Percentiles rank a stretch among this genome's conserved stretches.
Evolutionary conservation across 2,329 filamentous ascomycete genomes (phyloP).

Genomic region (Fusarium sp.): DNA sequence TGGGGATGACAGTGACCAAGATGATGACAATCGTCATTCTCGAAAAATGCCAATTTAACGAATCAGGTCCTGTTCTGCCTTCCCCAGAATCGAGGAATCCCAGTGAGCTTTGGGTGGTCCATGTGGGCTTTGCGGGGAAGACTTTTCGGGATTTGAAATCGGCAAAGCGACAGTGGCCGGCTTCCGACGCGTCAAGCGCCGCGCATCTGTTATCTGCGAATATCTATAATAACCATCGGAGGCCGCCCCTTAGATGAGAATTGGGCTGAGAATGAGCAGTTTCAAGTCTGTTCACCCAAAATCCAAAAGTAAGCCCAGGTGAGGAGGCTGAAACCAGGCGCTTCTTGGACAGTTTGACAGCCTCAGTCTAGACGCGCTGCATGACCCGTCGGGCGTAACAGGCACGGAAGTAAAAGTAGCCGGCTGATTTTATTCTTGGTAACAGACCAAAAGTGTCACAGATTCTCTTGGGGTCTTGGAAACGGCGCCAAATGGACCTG

Average conservation of each 20-base stretch:
- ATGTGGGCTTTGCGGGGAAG: constrained; percentile 19
- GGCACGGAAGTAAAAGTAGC: constrained; percentile 25
- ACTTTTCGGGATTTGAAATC: constrained; percentile 37
- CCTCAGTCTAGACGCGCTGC: background rate
- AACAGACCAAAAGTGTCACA: constrained; percentile 2
- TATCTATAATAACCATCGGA: no score
- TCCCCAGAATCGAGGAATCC: constrained; percentile 10
- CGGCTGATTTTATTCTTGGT: constrained; percentile 23
- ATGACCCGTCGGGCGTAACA: background rate
- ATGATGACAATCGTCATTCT: background rate
- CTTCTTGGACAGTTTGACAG: background rate
- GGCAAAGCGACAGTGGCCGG: constrained; percentile 28
- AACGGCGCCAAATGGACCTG: background rate
- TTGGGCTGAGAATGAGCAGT: background rate
- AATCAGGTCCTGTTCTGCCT: constrained; percentile 9
- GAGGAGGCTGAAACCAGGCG: constrained; percentile 27
- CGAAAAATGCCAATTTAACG: constrained; percentile 1
- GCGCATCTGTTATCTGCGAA: no score
- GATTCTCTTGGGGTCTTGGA: constrained; percentile 7
- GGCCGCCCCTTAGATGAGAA: background rate
- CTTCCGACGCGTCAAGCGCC: background rate
- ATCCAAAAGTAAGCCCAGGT: background rate
- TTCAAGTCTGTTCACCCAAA: background rate
- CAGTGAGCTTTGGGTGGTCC: background rate
- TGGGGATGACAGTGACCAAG: constrained; percentile 1